Evolutionary conservation across 2,329 filamentous ascomycete genomes (phyloP), one percentile per base, ranked within the genome.

Genomic region (Phoma herbarum): DNA sequence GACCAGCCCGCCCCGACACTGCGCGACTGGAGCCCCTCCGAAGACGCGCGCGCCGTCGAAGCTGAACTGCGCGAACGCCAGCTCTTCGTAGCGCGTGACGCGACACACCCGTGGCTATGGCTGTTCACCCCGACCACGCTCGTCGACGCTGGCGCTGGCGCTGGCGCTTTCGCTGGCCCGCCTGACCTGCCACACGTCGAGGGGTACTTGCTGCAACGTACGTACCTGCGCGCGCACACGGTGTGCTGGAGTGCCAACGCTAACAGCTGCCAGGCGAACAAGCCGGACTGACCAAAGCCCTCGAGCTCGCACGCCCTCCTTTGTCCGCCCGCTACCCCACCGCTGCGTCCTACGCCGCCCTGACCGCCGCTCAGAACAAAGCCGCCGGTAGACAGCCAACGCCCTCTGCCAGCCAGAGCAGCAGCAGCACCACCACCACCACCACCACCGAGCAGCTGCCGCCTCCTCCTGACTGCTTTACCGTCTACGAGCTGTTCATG

Each of bases 401-500:
- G 18, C 35, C 18, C n/a, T 39, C 35, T 39, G 35, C 1, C 35
- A 69, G 31, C 22, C 49, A 37, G 16, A 20, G 11, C 39, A 45
- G 9, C n/a, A n/a, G n/a, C n/a, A n/a, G n/a, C n/a, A n/a, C n/a
- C n/a, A n/a, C n/a, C n/a, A n/a, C n/a, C n/a, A n/a, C n/a, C n/a
- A n/a, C n/a, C n/a, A n/a, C n/a, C 22, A 7, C 23, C 3, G 14
- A 29, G 3, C 41, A 52, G 6, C 49, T 37, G 33, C 43, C n/a
- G 29, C 70, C 67, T 37, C 64, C 65, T 12, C 66, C 72, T 23
- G 75, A 77, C 57, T 71, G 61, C 58, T 69, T 70, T 37, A 61
- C 68, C 26, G 59, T 78, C 31, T 78, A 78, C 67, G 74, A 76
- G 59, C 66, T 77, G 31, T 77, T 78, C 64, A 74, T 68, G 6